These are phyloP conservation scores for Kwoniella bestiolae DNA, from an alignment of 768 basidiomycete genomes.

Conservation along the genomic window DNA sequence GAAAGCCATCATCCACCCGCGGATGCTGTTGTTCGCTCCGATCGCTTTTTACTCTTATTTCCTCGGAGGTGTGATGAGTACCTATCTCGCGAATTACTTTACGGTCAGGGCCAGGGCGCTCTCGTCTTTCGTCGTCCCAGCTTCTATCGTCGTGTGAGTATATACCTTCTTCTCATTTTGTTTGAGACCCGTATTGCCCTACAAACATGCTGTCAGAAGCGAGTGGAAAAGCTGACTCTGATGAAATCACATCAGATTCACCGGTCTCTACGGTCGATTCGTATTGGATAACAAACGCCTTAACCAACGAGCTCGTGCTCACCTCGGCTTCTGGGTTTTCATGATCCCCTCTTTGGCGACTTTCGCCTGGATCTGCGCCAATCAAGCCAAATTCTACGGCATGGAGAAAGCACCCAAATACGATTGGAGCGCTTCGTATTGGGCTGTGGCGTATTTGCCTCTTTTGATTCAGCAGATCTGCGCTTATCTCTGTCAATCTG, in stretches of 20 bases:
- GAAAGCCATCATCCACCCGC: constrained; percentile 13
- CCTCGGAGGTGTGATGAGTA: constrained; percentile 23
- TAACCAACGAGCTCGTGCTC: constrained; percentile 22
- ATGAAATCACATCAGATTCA: constrained; percentile 23
- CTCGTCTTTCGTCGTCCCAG: constrained; percentile 37
- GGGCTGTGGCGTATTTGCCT: constrained; percentile 32
- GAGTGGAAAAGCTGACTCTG: too few relatives aligned
- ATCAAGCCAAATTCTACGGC: constrained; percentile 13
- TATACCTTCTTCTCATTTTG: neutral
- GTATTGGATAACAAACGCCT: constrained; percentile 21
- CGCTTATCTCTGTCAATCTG: constrained; percentile 28
- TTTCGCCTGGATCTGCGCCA: constrained; percentile 26
- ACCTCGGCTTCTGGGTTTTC: constrained; percentile 23
- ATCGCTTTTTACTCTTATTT: constrained; percentile 32
- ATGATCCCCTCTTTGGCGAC: constrained; percentile 21
- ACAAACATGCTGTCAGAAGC: too few relatives aligned
- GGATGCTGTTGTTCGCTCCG: constrained; percentile 26
- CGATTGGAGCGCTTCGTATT: constrained; percentile 23
- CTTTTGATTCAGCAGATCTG: constrained; percentile 26
- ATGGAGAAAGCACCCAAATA: constrained; percentile 13
- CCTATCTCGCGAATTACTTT: constrained; percentile 31
- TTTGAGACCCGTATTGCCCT: neutral
- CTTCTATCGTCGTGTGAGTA: constrained; percentile 26
- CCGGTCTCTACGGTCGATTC: constrained; percentile 24
- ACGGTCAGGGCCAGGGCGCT: constrained; percentile 31